phyloP scores from a whole-genome alignment of 2,329 filamentous ascomycete genomes.

The Zarea fungicola region DNA sequence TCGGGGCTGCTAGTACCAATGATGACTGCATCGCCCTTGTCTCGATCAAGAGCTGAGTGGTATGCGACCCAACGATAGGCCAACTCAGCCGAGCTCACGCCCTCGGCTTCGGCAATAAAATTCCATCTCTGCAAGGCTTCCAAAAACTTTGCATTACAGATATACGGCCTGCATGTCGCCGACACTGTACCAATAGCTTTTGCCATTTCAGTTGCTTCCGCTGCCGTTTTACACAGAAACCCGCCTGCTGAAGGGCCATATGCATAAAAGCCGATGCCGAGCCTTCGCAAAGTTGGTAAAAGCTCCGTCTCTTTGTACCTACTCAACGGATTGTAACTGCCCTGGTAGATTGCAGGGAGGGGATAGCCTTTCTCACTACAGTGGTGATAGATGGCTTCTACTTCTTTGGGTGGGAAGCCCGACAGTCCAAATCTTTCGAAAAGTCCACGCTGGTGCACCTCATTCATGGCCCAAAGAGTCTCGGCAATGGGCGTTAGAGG shows the following conservation, averaged over 20 bases:
- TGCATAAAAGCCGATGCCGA: conserved; percentile 17
- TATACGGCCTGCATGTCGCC: conserved; percentile 15
- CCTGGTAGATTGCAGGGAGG: conserved; percentile 14
- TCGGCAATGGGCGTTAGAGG: conserved; percentile 14
- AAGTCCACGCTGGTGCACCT: conserved; percentile 10
- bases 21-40: conserved; percentile 1
- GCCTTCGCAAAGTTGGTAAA: conserved; percentile 12
- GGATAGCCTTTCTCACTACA: conserved; percentile 11
- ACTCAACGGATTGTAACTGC: conserved; percentile 14
- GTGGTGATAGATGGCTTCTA: conserved; percentile 14
- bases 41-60: conserved; percentile 7
- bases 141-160: conserved; percentile 10
- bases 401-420: conserved; percentile 14
- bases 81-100: conserved; percentile 12
- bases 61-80: conserved; percentile 7
- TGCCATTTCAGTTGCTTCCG: conserved; percentile 11
- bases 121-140: conserved; percentile 14
- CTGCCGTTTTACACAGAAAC: conserved; percentile 16
- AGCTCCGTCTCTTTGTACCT: conserved; percentile 14
- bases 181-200: neutral
- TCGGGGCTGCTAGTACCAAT: conserved; percentile 4
- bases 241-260: conserved; percentile 16
- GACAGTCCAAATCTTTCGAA: conserved; percentile 16
- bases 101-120: conserved; percentile 12
- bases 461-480: conserved; percentile 16